phyloP scores from a whole-genome alignment of 306 rosid genomes.

The Crotalaria pallida region DNA sequence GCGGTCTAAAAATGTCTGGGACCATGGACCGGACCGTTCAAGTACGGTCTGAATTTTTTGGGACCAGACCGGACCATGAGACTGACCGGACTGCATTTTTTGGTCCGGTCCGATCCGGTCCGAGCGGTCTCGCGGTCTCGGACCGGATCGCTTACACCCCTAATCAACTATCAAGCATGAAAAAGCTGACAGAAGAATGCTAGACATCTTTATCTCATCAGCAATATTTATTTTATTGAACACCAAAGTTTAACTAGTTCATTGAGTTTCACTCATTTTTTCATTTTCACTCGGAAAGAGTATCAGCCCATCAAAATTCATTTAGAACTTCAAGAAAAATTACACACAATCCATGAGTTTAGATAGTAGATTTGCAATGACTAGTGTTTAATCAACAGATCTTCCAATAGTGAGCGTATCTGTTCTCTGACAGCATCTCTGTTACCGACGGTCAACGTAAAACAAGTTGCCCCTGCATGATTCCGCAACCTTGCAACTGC shows the following conservation, averaged over 20 bases:
- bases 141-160: too few relatives aligned
- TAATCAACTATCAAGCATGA: not conserved
- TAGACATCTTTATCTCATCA: not conserved
- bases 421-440: conserved; percentile 58
- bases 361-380: conserved; percentile 12
- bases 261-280: not conserved
- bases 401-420: conserved; percentile 44
- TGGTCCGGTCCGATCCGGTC: too few relatives aligned
- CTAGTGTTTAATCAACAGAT: conserved; percentile 36
- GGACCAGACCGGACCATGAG: too few relatives aligned
- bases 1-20: too few relatives aligned
- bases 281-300: not conserved
- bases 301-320: not conserved
- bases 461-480: conserved; percentile 55
- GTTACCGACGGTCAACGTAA: conserved; percentile 52
- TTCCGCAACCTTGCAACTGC: conserved; percentile 81
- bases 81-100: too few relatives aligned
- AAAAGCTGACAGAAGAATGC: not conserved
- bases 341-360: conserved; percentile 6
- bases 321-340: not conserved
- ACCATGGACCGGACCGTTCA: too few relatives aligned
- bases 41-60: too few relatives aligned
- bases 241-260: not conserved
- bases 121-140: too few relatives aligned
- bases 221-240: not conserved